Evolutionary conservation across 306 rosid genomes (phyloP).

Genomic region (Sphenostylis stenocarpa): DNA sequence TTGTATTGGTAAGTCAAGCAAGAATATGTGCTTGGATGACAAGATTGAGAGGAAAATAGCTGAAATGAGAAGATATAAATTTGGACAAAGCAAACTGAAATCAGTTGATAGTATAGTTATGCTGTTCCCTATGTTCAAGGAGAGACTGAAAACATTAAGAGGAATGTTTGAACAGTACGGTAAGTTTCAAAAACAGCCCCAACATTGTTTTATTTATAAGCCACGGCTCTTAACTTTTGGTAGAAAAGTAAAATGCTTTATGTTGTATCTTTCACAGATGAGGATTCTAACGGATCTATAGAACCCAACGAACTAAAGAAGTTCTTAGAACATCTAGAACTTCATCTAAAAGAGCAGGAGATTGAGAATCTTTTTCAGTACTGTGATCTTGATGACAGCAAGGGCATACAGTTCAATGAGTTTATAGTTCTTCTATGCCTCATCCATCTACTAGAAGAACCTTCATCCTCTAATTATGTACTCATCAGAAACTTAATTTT

Average conservation of each 20-base stretch:
- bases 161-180: conserved; percentile 78
- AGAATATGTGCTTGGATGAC: conserved; percentile 61
- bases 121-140: conserved; percentile 72
- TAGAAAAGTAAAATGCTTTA: conserved; percentile 9
- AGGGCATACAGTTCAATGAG: conserved; percentile 83
- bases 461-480: conserved; percentile 53
- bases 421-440: conserved; percentile 91
- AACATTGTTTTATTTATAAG: conserved; percentile 5
- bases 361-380: conserved; percentile 70
- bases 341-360: conserved; percentile 63
- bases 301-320: conserved; percentile 66
- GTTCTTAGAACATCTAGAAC: conserved; percentile 63
- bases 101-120: conserved; percentile 70
- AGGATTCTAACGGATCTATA: conserved; percentile 76
- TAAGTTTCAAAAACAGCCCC: conserved; percentile 40
- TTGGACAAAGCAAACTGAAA: conserved; percentile 53
- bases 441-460: conserved; percentile 68
- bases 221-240: neutral
- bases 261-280: conserved; percentile 53
- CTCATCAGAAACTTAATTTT: conserved; percentile 13
- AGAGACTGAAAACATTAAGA: conserved; percentile 58
- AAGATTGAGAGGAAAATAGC: conserved; percentile 66
- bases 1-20: conserved; percentile 43
- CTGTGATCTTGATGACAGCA: conserved; percentile 83
- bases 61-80: conserved; percentile 56